Conservation (phyloP, 176 grass and related monocot genomes). For the Neostapfia colusana region DNA sequence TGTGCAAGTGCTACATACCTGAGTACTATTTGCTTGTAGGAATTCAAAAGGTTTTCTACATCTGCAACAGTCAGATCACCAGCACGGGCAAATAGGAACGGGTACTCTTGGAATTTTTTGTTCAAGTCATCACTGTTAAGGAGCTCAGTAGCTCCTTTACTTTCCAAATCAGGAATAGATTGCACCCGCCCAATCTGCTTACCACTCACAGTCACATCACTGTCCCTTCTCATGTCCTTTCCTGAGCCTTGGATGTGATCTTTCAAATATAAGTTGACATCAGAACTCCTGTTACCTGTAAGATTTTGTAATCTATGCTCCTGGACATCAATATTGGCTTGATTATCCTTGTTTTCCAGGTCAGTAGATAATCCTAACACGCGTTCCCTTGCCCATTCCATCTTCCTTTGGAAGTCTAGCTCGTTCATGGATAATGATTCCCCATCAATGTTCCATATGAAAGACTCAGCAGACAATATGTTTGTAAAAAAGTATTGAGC, state of each 20-base stretch:
- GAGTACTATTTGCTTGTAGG: conserved; percentile 82
- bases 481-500: conserved; percentile 97
- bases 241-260: conserved; percentile 40
- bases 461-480: conserved; percentile 92
- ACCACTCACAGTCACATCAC: conserved; percentile 44
- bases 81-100: conserved; percentile 73
- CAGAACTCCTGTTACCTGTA: conserved; percentile 42
- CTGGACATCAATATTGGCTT: conserved; percentile 44
- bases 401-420: conserved; percentile 82
- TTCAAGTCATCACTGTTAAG: conserved; percentile 67
- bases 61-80: conserved; percentile 92
- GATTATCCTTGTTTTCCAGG: conserved; percentile 47
- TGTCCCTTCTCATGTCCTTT: conserved; percentile 48
- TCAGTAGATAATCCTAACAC: conserved; percentile 57
- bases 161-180: conserved; percentile 67
- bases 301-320: conserved; percentile 40
- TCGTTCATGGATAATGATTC: conserved; percentile 88
- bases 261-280: conserved; percentile 41
- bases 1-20: conserved; percentile 74
- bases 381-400: conserved; percentile 71
- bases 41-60: conserved; percentile 82
- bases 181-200: conserved; percentile 37
- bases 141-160: conserved; percentile 76
- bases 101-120: conserved; percentile 77
- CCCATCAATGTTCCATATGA: conserved; percentile 93